These are phyloP conservation scores for Alternaria sp. DNA, from an alignment of 2,329 filamentous ascomycete species.

Conservation along the genomic window DNA sequence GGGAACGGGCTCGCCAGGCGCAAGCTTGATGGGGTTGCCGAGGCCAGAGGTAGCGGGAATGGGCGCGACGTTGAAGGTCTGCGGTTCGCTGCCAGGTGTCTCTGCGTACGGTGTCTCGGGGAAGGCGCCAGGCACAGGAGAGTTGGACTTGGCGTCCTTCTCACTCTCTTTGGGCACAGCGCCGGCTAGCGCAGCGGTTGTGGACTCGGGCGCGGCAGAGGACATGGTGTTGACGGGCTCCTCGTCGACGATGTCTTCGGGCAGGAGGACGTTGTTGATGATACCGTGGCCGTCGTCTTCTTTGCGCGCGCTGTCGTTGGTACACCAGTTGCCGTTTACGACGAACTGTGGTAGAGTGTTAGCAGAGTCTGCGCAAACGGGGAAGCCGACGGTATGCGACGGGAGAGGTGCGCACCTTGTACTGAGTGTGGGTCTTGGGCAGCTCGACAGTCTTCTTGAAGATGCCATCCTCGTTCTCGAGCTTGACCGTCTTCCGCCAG, in stretches of 20 bases:
- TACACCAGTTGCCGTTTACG: constrained; percentile 89
- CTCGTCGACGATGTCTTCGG: constrained; percentile 68
- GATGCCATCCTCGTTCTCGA: constrained; percentile 73
- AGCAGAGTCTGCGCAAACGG: constrained; percentile 21
- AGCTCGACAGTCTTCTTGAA: constrained; percentile 85
- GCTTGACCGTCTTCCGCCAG: constrained; percentile 85
- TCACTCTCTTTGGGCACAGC: constrained; percentile 66
- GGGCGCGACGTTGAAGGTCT: constrained; percentile 63
- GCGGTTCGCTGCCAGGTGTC: constrained; percentile 50
- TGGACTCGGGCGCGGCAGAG: constrained; percentile 72
- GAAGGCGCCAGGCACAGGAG: constrained; percentile 67
- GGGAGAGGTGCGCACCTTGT: constrained; percentile 74
- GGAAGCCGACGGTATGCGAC: constrained; percentile 3
- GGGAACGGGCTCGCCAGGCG: constrained; percentile 81
- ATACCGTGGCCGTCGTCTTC: constrained; percentile 85
- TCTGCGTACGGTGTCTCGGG: constrained; percentile 75
- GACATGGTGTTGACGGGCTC: constrained; percentile 64
- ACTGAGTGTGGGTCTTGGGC: constrained; percentile 76
- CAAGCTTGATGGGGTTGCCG: constrained; percentile 80
- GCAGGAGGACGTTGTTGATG: constrained; percentile 88
- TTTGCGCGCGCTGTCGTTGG: constrained; percentile 78
- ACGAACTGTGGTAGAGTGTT: constrained; percentile 72
- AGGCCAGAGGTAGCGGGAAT: constrained; percentile 64
- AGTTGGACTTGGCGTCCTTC: constrained; percentile 33
- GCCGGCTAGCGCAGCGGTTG: constrained; percentile 73